Evolutionary conservation across 805 yeast genomes (phyloP), one percentile per base, ranked within the genome.

Genomic region (Saturnispora zaruensis): DNA sequence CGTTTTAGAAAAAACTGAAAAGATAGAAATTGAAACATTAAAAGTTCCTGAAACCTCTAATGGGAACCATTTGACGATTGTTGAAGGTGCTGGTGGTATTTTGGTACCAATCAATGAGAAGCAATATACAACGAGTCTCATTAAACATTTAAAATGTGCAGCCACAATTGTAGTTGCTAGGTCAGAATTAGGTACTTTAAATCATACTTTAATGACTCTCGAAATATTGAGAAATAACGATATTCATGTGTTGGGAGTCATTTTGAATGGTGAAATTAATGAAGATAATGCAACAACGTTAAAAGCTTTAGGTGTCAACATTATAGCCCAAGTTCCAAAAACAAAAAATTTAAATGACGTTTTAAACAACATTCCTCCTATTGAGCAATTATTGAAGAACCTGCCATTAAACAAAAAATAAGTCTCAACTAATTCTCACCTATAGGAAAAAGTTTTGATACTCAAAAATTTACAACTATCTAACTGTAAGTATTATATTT

Each of bases 71-170:
- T 5, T 6, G 2, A 49, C 45, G 1, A 28, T 38, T 14, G 38
- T 56, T 24, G 59, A 56, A 51, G 59, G 59, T 25, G 59, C 59
- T 11, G 59, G 59, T 21, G 59, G 59, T 5, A 13, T 55, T 9
- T 45, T 44, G 24, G 59, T 56, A 20, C 59, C 59, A 24, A 49
- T 56, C 5, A 52, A 45, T 20, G 45, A 48, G 21, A 38, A 34
- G 11, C 11, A 38, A 13, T 48, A 51, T 11, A 56, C 50, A 26
- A 51, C 50, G 9, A 58, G 55, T 42, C 34, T 53, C 5, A 53
- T 55, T 14, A 30, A 24, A 9, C 30, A 50, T 11, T 30, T 56
- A 13, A 37, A 51, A 25, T 32, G 34, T 32, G 45, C 47, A 3
- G 50, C 52, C 14, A 53, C 46, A 23, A 50, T 56, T 26, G 44